phyloP scores from a whole-genome alignment of 2,329 filamentous ascomycete species.

The Sporothrix protearum region DNA sequence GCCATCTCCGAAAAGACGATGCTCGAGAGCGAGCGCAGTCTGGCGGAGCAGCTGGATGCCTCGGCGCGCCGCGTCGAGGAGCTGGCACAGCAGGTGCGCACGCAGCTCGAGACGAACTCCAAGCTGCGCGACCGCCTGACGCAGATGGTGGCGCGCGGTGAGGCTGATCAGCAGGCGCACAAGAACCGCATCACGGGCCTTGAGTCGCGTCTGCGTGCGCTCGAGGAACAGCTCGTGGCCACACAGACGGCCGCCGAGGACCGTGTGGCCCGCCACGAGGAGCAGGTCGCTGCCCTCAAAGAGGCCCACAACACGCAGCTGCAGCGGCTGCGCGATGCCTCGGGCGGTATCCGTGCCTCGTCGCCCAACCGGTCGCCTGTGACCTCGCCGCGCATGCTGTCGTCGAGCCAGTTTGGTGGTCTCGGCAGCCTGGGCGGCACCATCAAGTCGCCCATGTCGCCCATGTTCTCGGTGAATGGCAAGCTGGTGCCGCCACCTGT shows the following conservation, averaged over 20 bases:
- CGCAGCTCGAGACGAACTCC: slow-evolving; percentile 75
- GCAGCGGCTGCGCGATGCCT: slow-evolving; percentile 61
- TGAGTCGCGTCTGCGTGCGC: slow-evolving; percentile 71
- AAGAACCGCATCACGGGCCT: slow-evolving; percentile 78
- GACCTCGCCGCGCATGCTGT: slow-evolving; percentile 48
- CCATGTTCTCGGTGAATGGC: slow-evolving; percentile 52
- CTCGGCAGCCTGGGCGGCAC: not conserved
- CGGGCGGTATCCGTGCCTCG: slow-evolving; percentile 27
- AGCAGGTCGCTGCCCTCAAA: slow-evolving; percentile 71
- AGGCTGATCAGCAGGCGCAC: slow-evolving; percentile 76
- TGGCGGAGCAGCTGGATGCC: slow-evolving; percentile 66
- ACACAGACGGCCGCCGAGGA: slow-evolving; percentile 88
- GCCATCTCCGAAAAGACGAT: slow-evolving; percentile 54
- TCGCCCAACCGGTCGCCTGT: slow-evolving; percentile 26
- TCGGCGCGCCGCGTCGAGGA: slow-evolving; percentile 72
- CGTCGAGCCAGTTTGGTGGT: slow-evolving; percentile 30
- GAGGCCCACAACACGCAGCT: slow-evolving; percentile 76
- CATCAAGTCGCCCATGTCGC: slow-evolving; percentile 59
- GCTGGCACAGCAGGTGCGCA: slow-evolving; percentile 72
- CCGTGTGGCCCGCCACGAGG: slow-evolving; percentile 76
- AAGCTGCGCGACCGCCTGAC: slow-evolving; percentile 71
- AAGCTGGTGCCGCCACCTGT: slow-evolving; percentile 25
- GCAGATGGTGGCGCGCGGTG: slow-evolving; percentile 76
- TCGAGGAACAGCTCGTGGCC: slow-evolving; percentile 79
- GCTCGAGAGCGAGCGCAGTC: slow-evolving; percentile 57